Base-by-base conservation (phyloP, 148 eudicot species). In the Spergularia bocconei region DNA sequence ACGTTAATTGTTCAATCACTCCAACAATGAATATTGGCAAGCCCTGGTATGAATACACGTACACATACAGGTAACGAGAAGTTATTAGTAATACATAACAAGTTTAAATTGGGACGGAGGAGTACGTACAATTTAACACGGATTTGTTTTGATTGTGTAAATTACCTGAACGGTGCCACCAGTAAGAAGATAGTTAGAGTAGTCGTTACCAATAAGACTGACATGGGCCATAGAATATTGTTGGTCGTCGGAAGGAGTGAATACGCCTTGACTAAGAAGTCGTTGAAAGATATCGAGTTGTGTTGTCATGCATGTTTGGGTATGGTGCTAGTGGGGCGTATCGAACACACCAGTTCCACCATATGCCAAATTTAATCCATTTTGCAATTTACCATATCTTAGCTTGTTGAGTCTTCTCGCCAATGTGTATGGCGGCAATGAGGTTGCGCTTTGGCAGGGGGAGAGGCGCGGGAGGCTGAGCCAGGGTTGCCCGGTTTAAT, bases 291-390 rank as follows among this genome's bases (percentile, higher is more conserved):
- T 81, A 76, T 84, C 97, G 21, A 95, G 86, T 55, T 95, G 99
- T 48, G 89, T 78, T n/a, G n/a, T n/a, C n/a, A 8, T 88, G 89
- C 98, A 93, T 91, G 82, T 93, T 93, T 17, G 98, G 98, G 72
- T 83, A 83, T 33, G 79, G 72, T 52, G 69, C 78, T n/a, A 73
- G 3, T 29, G 33, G 33, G n/a, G n/a, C 0, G 93, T 33, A 2
- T 85, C 61, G 61, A 89, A 86, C 17, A 93, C 98, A 6, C 98
- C 98, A 0, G 92, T 86, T 63, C 98, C 98, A 69, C 96, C 96
- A 33, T 66, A 84, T 2, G 96, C 98, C 48, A 93, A 88, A 73
- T 93, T 93, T 58, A 91, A 70, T 33, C 98, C 98, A 33, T 89
- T 52, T 44, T 63, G 65, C 67, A 80, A 52, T 36, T 79, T 38